phyloP scores from a whole-genome alignment of 2,329 filamentous ascomycete genomes.

The Colletotrichum chrysophilum region DNA sequence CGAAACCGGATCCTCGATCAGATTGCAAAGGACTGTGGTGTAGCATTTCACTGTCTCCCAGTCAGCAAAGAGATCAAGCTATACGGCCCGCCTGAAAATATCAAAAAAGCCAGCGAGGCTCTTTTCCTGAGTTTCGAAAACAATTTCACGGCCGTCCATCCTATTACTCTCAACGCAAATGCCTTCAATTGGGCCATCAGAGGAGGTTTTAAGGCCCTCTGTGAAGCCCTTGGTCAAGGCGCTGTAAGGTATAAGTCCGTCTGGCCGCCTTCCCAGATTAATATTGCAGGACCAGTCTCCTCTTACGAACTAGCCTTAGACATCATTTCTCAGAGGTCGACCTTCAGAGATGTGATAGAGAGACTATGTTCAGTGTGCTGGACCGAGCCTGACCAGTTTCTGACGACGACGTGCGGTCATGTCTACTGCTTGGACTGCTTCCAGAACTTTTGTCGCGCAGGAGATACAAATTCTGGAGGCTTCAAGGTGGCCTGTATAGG shows the following conservation, averaged over 20 bases:
- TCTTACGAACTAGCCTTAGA: constrained; percentile 24
- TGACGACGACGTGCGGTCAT: constrained; percentile 42
- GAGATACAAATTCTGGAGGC: not conserved
- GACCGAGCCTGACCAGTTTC: constrained; percentile 37
- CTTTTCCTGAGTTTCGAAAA: constrained; percentile 33
- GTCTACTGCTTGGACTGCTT: constrained; percentile 49
- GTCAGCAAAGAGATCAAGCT: constrained; percentile 32
- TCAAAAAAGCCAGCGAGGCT: constrained; percentile 13
- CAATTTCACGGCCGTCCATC: not conserved
- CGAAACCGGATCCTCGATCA: not conserved
- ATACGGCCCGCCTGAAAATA: constrained; percentile 27
- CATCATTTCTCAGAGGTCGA: constrained; percentile 8
- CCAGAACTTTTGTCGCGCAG: constrained; percentile 30
- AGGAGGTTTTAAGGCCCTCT: constrained; percentile 35
- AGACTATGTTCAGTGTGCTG: constrained; percentile 39
- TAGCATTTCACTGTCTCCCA: constrained; percentile 34
- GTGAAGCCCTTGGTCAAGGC: constrained; percentile 27
- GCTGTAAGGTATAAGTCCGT: constrained; percentile 22
- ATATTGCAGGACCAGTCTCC: constrained; percentile 29
- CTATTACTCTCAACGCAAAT: not conserved
- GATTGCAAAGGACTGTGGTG: not conserved
- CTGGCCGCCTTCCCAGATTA: constrained; percentile 39
- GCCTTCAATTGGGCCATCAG: constrained; percentile 33
- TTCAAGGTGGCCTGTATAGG: constrained; percentile 30
- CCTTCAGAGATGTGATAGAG: not conserved